Evolutionary conservation across 2,329 filamentous ascomycete genomes (phyloP).

Genomic region (Blastomyces parvus): DNA sequence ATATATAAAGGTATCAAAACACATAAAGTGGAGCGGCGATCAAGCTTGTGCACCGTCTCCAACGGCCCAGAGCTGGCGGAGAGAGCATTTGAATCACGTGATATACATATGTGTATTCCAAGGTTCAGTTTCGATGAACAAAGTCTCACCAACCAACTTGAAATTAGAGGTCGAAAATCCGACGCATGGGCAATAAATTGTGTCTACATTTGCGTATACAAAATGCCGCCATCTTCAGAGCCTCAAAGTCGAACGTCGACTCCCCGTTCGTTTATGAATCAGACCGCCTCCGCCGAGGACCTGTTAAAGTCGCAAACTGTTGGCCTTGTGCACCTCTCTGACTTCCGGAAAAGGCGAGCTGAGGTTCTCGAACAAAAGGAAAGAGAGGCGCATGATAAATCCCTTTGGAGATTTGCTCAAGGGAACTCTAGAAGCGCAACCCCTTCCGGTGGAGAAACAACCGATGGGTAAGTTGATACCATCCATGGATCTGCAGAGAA

Average conservation of each 20-base stretch:
- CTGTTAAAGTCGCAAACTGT: constrained; percentile 78
- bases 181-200: background rate
- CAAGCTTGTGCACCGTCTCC: background rate
- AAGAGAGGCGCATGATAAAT: constrained; percentile 61
- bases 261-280: constrained; percentile 56
- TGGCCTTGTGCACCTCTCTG: constrained; percentile 80
- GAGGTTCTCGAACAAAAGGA: constrained; percentile 90
- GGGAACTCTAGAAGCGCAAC: constrained; percentile 44
- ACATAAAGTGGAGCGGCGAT: background rate
- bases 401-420: constrained; percentile 37
- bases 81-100: background rate
- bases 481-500: background rate
- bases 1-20: background rate
- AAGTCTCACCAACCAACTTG: background rate
- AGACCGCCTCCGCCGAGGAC: constrained; percentile 68
- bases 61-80: background rate
- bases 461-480: constrained; percentile 48
- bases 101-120: background rate
- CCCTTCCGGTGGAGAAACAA: constrained; percentile 37
- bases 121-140: too few species aligned
- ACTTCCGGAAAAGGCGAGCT: constrained; percentile 91
- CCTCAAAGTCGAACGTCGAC: constrained; percentile 36
- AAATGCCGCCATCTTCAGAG: constrained; percentile 24
- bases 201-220: background rate
- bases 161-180: background rate